phyloP scores from a whole-genome alignment of 2,329 filamentous ascomycete genomes.

The Chrysoporthe puriensis region DNA sequence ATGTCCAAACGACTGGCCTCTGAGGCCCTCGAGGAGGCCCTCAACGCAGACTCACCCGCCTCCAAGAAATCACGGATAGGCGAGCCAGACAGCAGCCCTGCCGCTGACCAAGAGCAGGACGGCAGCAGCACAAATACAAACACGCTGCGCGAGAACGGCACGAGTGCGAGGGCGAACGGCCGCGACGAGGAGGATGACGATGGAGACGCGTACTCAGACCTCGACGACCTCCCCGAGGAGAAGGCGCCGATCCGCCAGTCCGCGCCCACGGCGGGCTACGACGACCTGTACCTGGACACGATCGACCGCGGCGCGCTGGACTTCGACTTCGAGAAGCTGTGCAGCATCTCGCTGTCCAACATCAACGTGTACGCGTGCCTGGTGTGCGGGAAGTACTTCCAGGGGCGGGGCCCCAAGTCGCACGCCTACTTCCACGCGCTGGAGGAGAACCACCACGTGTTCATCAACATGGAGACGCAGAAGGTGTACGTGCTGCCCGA shows the following conservation, averaged over 20 bases:
- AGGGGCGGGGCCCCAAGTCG: slow-evolving; percentile 89
- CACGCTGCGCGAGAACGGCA: slow-evolving; percentile 31
- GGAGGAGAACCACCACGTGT: slow-evolving; percentile 94
- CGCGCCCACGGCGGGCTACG: slow-evolving; percentile 84
- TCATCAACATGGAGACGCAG: slow-evolving; percentile 95
- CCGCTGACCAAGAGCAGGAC: slow-evolving; percentile 40
- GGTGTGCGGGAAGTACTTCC: slow-evolving; percentile 97
- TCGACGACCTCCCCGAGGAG: slow-evolving; percentile 43
- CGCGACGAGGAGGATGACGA: slow-evolving; percentile 43
- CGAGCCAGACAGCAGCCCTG: slow-evolving; percentile 37
- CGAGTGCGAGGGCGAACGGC: slow-evolving; percentile 29
- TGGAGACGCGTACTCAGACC: slow-evolving; percentile 32
- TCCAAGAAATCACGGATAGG: slow-evolving; percentile 62
- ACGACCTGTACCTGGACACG: slow-evolving; percentile 96
- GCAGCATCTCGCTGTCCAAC: slow-evolving; percentile 92
- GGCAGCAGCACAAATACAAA: slow-evolving; percentile 20
- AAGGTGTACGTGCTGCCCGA: slow-evolving; percentile 92
- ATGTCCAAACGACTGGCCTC: slow-evolving; percentile 57
- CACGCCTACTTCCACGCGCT: slow-evolving; percentile 98
- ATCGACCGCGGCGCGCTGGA: slow-evolving; percentile 92
- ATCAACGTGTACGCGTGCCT: slow-evolving; percentile 99
- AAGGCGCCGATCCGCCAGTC: slow-evolving; percentile 67
- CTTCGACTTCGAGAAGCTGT: slow-evolving; percentile 99
- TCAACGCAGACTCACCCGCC: slow-evolving; percentile 58
- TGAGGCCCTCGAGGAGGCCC: slow-evolving; percentile 62